Evolutionary conservation across 441 rosid genomes (phyloP).

Genomic region (Erodium texanum): DNA sequence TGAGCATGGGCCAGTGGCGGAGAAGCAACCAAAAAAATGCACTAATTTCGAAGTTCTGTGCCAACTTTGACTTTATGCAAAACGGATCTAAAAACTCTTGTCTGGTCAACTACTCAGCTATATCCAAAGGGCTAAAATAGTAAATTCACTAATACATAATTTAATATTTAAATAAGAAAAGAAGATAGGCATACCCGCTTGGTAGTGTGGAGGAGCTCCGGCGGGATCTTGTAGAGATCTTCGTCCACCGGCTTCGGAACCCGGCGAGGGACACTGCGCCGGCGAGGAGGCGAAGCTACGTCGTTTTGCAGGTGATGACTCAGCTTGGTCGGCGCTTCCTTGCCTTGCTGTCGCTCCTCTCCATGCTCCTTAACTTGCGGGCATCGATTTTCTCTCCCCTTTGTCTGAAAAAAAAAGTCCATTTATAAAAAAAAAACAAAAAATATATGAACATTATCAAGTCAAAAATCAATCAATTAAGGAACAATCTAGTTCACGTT

Average conservation of each 20-base stretch:
- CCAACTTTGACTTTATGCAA: background rate
- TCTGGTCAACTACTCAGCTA: background rate
- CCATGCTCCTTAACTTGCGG: conserved; percentile 46
- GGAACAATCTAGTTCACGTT: too few species aligned
- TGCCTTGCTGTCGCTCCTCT: conserved; percentile 44
- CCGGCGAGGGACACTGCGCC: conserved; percentile 9
- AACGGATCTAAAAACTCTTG: background rate
- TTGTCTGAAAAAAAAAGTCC: conserved; percentile 9
- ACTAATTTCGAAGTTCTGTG: background rate
- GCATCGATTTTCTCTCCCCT: conserved; percentile 36
- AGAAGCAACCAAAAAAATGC: background rate
- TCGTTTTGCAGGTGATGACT: conserved; percentile 15
- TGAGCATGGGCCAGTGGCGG: too few species aligned
- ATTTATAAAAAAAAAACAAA: too few species aligned
- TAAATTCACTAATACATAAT: background rate
- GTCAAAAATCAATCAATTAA: too few species aligned
- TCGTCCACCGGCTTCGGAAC: conserved; percentile 56
- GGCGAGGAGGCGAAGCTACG: conserved; percentile 12
- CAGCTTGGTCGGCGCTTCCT: conserved; percentile 36
- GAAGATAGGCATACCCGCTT: conserved; percentile 34
- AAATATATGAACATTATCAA: too few species aligned
- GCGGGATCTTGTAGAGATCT: conserved; percentile 69
- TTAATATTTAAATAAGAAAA: background rate
- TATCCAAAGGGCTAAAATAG: background rate
- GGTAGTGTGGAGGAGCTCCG: conserved; percentile 58